Conservation (phyloP, 1,139 yeast genomes). For the Pichia sp. region DNA sequence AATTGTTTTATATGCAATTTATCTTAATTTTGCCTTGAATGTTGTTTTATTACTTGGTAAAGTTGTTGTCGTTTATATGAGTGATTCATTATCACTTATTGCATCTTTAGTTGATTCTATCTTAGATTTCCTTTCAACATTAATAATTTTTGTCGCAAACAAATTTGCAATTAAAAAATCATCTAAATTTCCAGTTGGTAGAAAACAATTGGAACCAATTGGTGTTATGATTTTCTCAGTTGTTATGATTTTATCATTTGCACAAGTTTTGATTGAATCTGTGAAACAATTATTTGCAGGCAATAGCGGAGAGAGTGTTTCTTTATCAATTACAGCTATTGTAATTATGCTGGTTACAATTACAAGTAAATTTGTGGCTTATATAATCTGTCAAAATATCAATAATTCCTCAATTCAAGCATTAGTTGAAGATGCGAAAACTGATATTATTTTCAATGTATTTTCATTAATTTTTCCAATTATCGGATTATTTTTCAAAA, state of each 20-base stretch:
- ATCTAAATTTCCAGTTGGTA: constrained; percentile 60
- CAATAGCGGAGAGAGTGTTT: constrained; percentile 33
- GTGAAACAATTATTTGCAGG: constrained; percentile 29
- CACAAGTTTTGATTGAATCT: constrained; percentile 69
- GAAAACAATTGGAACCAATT: constrained; percentile 68
- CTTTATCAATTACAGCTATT: constrained; percentile 49
- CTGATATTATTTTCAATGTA: constrained; percentile 66
- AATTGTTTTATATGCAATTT: constrained; percentile 53
- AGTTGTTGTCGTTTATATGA: constrained; percentile 51
- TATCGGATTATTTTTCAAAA: constrained; percentile 42
- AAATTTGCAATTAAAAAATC: constrained; percentile 48
- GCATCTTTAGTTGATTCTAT: constrained; percentile 77
- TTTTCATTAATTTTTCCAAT: constrained; percentile 70
- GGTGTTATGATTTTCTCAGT: constrained; percentile 72
- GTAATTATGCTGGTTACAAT: constrained; percentile 61
- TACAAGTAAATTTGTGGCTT: constrained; percentile 53
- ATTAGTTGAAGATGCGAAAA: constrained; percentile 73
- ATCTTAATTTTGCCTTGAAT: constrained; percentile 60
- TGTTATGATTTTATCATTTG: constrained; percentile 62
- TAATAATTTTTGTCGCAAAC: constrained; percentile 63
- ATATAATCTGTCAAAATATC: constrained; percentile 59
- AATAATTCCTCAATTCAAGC: constrained; percentile 70
- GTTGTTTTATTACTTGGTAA: constrained; percentile 57
- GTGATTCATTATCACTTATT: constrained; percentile 65
- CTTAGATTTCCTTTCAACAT: constrained; percentile 67